Evolutionary conservation across 306 rosid species (phyloP), one percentile per base, ranked within the genome.

Genomic region (Cicer pinnatifidum): DNA sequence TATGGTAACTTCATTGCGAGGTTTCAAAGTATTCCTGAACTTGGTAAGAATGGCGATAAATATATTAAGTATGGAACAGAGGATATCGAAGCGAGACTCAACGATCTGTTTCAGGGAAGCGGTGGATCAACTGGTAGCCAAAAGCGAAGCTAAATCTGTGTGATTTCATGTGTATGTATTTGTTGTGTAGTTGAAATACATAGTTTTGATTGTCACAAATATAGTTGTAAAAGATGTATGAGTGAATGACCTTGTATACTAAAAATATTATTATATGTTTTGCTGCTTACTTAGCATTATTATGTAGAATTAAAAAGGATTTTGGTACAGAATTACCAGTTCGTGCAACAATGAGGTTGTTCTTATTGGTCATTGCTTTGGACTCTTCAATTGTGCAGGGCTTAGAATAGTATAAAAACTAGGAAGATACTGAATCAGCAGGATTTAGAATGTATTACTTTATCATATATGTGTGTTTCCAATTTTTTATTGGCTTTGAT

Each of bases 1-100:
- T 94, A 94, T 74, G 86, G 77, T 20, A 88, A 61, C 82, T 94
- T 94, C 73, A 56, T 90, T 19, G 88, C 39, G 6, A 86, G 92
- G 84, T 91, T 87, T 64, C 82, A 67, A 71, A 85, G 15, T 83
- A 38, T 85, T 65, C 75, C 87, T 0, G 99, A 94, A 38, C 65
- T 84, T 11, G 87, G 90, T 5, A 86, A 89, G 83, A 80, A 83
- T 71, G 82, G 84, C 5, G 92, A 87, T 11, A 90, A 82, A 79
- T 80, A 85, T 68, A 72, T 91, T 3, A 90, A 82, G 83, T 88
- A 83, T 77, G 87, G 67, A 1, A 39, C 59, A 0, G 96, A 90
- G 78, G 93, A 69, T 0, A 58, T 94, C 1, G 92, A 91, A 57
- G 88, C 83, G 37, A 79, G 69, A 82, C 87, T 94, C 40, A 73